Percentiles rank a stretch among this genome's conserved stretches.
These are phyloP conservation scores for Dacryopinax primogenitus DNA, from an alignment of 768 basidiomycete species.

Conservation along the genomic window DNA sequence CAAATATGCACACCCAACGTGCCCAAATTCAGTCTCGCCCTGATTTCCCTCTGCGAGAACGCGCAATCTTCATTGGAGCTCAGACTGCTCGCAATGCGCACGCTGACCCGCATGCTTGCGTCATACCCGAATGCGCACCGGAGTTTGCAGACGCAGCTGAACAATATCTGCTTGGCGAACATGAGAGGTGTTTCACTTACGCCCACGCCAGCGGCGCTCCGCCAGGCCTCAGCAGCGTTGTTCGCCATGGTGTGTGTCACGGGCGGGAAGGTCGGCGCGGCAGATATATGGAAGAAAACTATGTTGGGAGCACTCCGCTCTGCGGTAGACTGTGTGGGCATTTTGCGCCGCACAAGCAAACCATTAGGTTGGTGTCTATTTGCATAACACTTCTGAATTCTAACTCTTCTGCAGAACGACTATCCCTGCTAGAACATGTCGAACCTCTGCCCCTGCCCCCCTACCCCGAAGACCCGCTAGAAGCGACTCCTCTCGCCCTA, in stretches of 20 bases:
- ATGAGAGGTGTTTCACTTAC: constrained; percentile 43
- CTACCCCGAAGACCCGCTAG: constrained; percentile 36
- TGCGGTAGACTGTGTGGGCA: constrained; percentile 46
- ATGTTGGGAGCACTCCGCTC: constrained; percentile 55
- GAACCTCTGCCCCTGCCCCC: constrained; percentile 16
- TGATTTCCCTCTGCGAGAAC: constrained; percentile 46
- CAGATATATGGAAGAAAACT: constrained; percentile 60
- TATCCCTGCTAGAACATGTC: constrained; percentile 15
- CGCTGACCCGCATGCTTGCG: constrained; percentile 44
- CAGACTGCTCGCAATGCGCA: constrained; percentile 41
- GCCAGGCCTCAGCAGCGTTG: constrained; percentile 42
- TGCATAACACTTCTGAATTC: not conserved
- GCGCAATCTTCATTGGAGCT: constrained; percentile 36
- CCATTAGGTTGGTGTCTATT: constrained; percentile 28
- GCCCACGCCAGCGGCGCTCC: constrained; percentile 30
- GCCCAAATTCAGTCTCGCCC: constrained; percentile 50
- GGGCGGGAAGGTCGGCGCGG: constrained; percentile 67
- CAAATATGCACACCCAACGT: constrained; percentile 61
- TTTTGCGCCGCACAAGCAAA: not conserved
- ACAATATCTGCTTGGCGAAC: constrained; percentile 40
- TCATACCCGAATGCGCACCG: constrained; percentile 58
- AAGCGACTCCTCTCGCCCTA: constrained; percentile 42
- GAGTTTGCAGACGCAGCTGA: constrained; percentile 40
- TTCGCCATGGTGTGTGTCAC: constrained; percentile 53
- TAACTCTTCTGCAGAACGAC: not conserved